phyloP scores from a whole-genome alignment of 305 asterid genomes.

The Euphrasia arctica region DNA sequence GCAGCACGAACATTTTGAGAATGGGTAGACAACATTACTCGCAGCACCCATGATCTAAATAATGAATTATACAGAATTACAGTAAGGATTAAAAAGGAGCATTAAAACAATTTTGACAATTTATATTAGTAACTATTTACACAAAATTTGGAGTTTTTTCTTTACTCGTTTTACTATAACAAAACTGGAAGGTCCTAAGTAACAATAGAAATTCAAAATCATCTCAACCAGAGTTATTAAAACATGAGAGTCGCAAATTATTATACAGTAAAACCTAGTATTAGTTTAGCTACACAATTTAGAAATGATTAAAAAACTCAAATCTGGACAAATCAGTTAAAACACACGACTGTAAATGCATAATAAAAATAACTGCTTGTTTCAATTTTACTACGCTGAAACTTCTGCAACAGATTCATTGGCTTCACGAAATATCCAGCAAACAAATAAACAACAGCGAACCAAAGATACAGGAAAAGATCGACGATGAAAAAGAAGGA shows the following conservation, averaged over 20 bases:
- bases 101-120: too few relatives aligned
- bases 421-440: neutral
- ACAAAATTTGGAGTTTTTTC: too few relatives aligned
- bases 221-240: too few relatives aligned
- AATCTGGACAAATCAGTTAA: neutral
- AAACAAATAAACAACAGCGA: neutral
- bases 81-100: too few relatives aligned
- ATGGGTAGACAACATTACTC: too few relatives aligned
- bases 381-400: neutral
- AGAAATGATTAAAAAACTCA: neutral
- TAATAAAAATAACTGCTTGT: neutral
- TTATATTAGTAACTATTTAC: too few relatives aligned
- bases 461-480: slow-evolving; percentile 10
- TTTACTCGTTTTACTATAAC: too few relatives aligned
- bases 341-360: neutral
- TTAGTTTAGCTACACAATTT: neutral
- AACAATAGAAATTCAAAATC: neutral
- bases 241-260: neutral
- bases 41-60: too few relatives aligned
- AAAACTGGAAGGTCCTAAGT: neutral
- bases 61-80: too few relatives aligned
- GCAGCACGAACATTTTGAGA: too few relatives aligned
- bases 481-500: neutral
- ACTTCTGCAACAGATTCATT: neutral
- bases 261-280: neutral